These are phyloP conservation scores for Gossypium lobatum DNA, from an alignment of 441 rosid genomes.

Conservation along the genomic window DNA sequence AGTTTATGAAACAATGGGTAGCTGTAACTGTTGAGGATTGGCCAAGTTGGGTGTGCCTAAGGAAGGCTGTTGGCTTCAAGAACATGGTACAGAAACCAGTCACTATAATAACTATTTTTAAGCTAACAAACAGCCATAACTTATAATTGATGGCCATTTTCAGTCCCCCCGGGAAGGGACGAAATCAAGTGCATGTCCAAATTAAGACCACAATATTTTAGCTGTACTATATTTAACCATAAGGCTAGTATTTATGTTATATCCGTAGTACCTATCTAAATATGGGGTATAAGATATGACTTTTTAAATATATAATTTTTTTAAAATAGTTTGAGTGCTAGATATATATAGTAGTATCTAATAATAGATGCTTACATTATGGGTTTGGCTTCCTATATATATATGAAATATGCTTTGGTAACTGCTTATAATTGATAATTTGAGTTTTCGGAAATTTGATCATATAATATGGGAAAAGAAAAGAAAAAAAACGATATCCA, in stretches of 20 bases:
- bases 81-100: neutral
- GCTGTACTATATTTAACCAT: neutral
- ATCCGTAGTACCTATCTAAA: neutral
- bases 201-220: neutral
- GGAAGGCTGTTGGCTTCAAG: conserved; percentile 2
- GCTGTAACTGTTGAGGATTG: too few relatives aligned
- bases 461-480: too few relatives aligned
- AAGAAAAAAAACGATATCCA: too few relatives aligned
- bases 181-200: neutral
- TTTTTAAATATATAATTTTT: neutral
- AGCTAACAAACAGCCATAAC: neutral
- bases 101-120: neutral
- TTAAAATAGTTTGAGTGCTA: neutral
- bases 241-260: neutral
- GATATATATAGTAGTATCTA: neutral
- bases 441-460: too few relatives aligned
- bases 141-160: conserved; percentile 5
- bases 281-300: neutral
- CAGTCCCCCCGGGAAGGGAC: neutral
- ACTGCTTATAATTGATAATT: too few relatives aligned
- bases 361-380: too few relatives aligned
- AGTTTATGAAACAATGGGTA: neutral
- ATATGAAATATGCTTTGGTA: too few relatives aligned
- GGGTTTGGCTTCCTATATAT: too few relatives aligned
- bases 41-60: neutral